Base-by-base conservation (phyloP, 352 stramenopile species). In the Thraustotheca clavata region DNA sequence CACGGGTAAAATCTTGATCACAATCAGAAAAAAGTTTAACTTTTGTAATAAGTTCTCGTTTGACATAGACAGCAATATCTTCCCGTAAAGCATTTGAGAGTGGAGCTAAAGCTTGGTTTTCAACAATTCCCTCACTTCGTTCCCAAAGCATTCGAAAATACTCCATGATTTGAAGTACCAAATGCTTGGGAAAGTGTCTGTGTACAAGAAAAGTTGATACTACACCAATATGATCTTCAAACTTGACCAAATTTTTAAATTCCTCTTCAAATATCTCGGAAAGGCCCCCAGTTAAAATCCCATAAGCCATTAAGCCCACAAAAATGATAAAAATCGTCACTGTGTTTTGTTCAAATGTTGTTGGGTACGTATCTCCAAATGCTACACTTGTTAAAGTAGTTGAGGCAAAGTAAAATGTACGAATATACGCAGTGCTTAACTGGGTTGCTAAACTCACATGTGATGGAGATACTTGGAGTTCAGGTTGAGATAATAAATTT, bases 331-430 rank as follows among this genome's bases (percentile, higher is more conserved):
- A 67, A 38, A 84, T 76, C 1, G 69, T 75, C 12, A 71, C 73
- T 22, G 77, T 35, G 32, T 72, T 88, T 69, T 91, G 36, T 3
- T 12, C 24, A 18, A 55, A 34, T 32, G 57, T 54, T 35, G 57
- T 65, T 1, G 38, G 26, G 20, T 8, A 54, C 27, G 76, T 76
- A 59, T 93, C 83, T 5, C 84, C 84, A 47, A 90, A 93, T 0
- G 81, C 83, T n/a, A 87, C 75, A 0, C 80, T 91, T 22, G 84
- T 89, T 76, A 93, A 88, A 1, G 83, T 91, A 6, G 79, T 88
- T 26, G 83, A 62, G 1, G 84, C 71, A 79, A 79, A 93, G 61
- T 90, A 93, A 8, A 91, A 61, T n/a, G 75, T 80, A 65, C 80
- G 83, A n/a, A 89, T 52, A 47, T 93, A 93, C 67, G 57, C 57